Evolutionary conservation across 176 grass and related monocot species (phyloP), one percentile per base, ranked within the genome.

Genomic region (Zoysia pacifica): DNA sequence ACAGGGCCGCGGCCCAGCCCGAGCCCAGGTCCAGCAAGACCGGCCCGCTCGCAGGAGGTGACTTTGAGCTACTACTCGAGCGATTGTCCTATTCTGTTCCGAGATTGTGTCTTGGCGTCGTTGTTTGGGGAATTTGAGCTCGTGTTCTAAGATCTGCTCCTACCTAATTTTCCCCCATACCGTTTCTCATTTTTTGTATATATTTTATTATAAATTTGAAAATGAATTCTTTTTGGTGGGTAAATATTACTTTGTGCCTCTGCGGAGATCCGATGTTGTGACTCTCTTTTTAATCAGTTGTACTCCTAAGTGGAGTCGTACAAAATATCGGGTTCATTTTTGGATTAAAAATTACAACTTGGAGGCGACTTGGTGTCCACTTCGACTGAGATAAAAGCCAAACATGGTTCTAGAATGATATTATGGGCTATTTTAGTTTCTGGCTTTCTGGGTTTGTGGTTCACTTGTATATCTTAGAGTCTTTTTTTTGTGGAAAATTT

Each of bases 41-140:
- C 78, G 84, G 69, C 16, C 81, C 83, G 79, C 82, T 74, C 16
- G 89, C 80, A 69, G 84, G 89, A 88, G 73, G 77, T 79, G 64
- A 79, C 18, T 67, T 11, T 52, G 66, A 79, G 63, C 28, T 28
- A 28, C 28, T 28, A 28, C 77, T 79, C 77, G 42, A 65, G 46
- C 36, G 69, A 37, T 68, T 81, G 51, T 20, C 15, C 6, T 13
- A 5, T 48, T 62, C 44, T 15, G 6, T 67, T 72, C 67, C 6
- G n/a, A 77, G 38, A 14, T 66, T 70, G 5, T 79, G 7, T 19
- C 15, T 4, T 63, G 48, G 59, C 5, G 35, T 76, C 49, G n/a
- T 20, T 60, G 85, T 47, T 69, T 51, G 35, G 36, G 50, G 76
- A 55, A 76, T 40, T 56, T 42, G 48, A 83, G 79, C 39, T 74